phyloP scores from a whole-genome alignment of 805 yeast genomes.

The Pichia cabralensis region DNA sequence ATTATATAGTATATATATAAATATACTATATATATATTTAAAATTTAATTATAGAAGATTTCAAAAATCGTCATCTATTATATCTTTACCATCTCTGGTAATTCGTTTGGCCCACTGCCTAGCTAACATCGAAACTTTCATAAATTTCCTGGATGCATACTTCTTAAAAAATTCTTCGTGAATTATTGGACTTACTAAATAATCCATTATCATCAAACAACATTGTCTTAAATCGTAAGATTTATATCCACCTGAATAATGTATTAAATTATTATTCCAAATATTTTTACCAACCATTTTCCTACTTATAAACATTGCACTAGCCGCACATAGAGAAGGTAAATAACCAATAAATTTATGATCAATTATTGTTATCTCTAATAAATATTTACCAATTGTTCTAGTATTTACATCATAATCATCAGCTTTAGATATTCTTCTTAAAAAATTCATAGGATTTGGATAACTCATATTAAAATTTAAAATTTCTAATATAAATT shows the following conservation, averaged over 20 bases:
- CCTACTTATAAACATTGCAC: constrained; percentile 78
- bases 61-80: constrained; percentile 26
- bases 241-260: constrained; percentile 84
- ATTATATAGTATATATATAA: too few relatives aligned
- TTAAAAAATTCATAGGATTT: constrained; percentile 80
- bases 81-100: constrained; percentile 34
- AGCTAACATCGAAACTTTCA: constrained; percentile 75
- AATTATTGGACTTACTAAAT: constrained; percentile 66
- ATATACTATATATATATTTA: neutral
- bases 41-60: neutral
- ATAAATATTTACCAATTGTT: constrained; percentile 73
- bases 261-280: constrained; percentile 83
- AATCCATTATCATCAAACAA: constrained; percentile 65
- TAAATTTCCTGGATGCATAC: constrained; percentile 79
- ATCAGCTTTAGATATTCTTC: constrained; percentile 86
- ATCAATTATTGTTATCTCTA: constrained; percentile 72
- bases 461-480: constrained; percentile 75
- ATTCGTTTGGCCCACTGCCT: constrained; percentile 74
- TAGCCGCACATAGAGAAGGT: constrained; percentile 78
- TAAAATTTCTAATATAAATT: constrained; percentile 60
- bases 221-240: constrained; percentile 65
- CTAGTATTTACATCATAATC: constrained; percentile 77
- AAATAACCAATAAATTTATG: constrained; percentile 60
- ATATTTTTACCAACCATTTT: constrained; percentile 53
- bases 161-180: constrained; percentile 92